phyloP scores from a whole-genome alignment of 768 basidiomycete species.

The Plicaturopsis crispa region DNA sequence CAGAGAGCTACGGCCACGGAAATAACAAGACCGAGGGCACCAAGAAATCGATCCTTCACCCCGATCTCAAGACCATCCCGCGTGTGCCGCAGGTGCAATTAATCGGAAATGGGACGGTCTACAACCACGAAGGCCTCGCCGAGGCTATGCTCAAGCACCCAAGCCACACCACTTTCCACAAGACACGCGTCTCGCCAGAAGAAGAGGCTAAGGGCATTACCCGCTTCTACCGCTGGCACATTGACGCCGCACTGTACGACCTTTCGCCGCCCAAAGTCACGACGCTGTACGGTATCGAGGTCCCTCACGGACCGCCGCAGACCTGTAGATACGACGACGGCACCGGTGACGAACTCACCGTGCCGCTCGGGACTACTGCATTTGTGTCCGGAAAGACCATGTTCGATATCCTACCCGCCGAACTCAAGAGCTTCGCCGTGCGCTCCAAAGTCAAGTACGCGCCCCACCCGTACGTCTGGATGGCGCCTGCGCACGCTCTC shows the following conservation, averaged over 20 bases:
- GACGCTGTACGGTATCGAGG: conserved; percentile 70
- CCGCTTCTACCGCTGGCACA: conserved; percentile 91
- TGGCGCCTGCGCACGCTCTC: conserved; percentile 67
- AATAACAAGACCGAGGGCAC: conserved; percentile 78
- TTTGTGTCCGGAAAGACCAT: conserved; percentile 78
- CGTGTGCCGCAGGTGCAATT: conserved; percentile 86
- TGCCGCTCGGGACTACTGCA: conserved; percentile 83
- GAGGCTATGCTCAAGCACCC: conserved; percentile 81
- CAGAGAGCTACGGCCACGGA: conserved; percentile 74
- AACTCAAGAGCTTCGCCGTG: conserved; percentile 76
- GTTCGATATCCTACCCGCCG: conserved; percentile 69
- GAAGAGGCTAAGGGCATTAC: conserved; percentile 75
- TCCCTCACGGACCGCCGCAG: conserved; percentile 63
- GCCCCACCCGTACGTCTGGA: conserved; percentile 89
- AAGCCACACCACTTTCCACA: conserved; percentile 82
- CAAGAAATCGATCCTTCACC: conserved; percentile 77
- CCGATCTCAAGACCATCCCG: conserved; percentile 87
- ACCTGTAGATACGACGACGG: conserved; percentile 77
- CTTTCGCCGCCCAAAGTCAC: conserved; percentile 78
- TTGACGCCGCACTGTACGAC: conserved; percentile 81
- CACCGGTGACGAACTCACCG: conserved; percentile 73
- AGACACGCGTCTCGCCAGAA: conserved; percentile 61
- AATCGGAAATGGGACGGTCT: conserved; percentile 81
- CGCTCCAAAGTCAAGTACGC: conserved; percentile 70
- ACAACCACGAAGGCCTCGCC: conserved; percentile 73